These are phyloP conservation scores for Mycena vulgaris DNA, from an alignment of 768 basidiomycete species.

Conservation along the genomic window DNA sequence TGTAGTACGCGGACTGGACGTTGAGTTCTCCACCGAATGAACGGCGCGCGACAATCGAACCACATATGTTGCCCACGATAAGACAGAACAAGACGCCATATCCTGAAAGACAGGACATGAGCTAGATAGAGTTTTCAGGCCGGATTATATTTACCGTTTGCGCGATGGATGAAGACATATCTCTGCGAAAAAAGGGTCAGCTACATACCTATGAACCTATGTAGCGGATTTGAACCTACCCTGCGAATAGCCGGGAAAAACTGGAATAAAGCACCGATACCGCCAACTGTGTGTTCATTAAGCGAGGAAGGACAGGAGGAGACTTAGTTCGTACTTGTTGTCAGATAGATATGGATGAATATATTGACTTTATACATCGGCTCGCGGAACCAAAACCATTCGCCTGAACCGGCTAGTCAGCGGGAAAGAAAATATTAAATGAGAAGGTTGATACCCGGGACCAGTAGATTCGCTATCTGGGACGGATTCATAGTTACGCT, in stretches of 20 bases:
- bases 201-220: not conserved
- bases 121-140: not conserved
- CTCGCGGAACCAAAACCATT: slow-evolving; percentile 45
- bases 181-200: slow-evolving; percentile 26
- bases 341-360: slow-evolving; percentile 45
- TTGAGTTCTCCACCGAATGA: slow-evolving; percentile 47
- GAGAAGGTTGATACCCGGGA: not conserved
- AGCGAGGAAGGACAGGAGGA: not conserved
- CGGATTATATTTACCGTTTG: slow-evolving; percentile 37
- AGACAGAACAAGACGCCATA: slow-evolving; percentile 39
- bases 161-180: slow-evolving; percentile 41
- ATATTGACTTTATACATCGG: slow-evolving; percentile 40
- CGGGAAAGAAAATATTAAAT: not conserved
- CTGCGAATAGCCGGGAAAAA: slow-evolving; percentile 46
- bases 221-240: slow-evolving; percentile 25
- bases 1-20: slow-evolving; percentile 43
- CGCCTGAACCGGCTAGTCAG: slow-evolving; percentile 34
- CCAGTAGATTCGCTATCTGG: not conserved
- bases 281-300: slow-evolving; percentile 38
- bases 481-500: slow-evolving; percentile 38
- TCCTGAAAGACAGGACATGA: slow-evolving; percentile 18
- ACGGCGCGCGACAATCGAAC: slow-evolving; percentile 37
- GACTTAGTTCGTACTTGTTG: slow-evolving; percentile 38
- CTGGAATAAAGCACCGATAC: slow-evolving; percentile 41
- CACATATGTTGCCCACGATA: slow-evolving; percentile 41